Base-by-base conservation (phyloP, 176 grass and related monocot species). In the Cymbopogon citratus region DNA sequence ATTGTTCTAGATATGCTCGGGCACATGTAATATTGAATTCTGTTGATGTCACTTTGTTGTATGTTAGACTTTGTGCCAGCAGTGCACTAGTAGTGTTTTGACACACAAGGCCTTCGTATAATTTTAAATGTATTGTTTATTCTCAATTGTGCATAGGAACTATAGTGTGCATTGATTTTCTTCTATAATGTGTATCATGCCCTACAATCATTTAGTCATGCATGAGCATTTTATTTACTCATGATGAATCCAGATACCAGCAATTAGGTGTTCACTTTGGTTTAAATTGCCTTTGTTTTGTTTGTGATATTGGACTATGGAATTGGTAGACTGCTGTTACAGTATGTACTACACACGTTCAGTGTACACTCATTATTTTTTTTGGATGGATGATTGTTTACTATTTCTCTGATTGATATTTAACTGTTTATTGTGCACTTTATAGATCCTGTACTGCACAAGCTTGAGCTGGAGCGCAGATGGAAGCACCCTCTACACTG, bases 401-500 rank as follows among this genome's bases (percentile, higher is more conserved):
- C n/a, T 33, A 11, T 81, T 79, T 19, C 25, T 68, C 3, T 5
- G 5, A 35, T 39, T 2, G 24, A 1, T 78, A 46, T n/a, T 27
- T 82, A 11, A 83, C 67, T 69, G 11, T 3, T 57, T 12, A 3
- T 74, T 38, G 1, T 78, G 11, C 21, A 12, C 33, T 28, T 78
- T 33, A 39, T 33, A 94, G 89, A 81, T 91, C 63, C 76, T 89
- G 33, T 83, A 94, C 87, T 91, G 92, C 84, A 72, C 92, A 66
- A 89, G 89, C 66, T 85, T 94, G 87, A 91, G 84, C 87, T 94
- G 92, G 92, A 91, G 89, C 33, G 73, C 85, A 0, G 89, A 91
- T 4, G 89, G 86, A 59, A 91, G 80, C 70, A 91, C 86, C 5
- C 80, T 91, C 10, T 89, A 82, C 49, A 71, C 87, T 24, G 83